Evolutionary conservation across 441 rosid genomes (phyloP).

Genomic region (Viola pubescens): DNA sequence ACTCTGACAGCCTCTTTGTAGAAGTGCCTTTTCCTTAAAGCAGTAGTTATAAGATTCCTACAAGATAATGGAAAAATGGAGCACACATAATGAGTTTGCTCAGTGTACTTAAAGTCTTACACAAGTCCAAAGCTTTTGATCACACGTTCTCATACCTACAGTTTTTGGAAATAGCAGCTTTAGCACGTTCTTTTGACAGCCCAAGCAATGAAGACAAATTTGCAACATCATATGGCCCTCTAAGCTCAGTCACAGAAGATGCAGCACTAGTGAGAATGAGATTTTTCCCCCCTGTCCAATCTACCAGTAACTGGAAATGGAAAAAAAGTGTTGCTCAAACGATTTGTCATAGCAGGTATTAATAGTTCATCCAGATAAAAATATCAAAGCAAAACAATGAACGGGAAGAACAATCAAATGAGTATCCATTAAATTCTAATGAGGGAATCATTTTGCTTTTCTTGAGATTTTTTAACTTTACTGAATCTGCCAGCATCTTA

Average conservation of each 20-base stretch:
- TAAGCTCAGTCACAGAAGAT: slow-evolving; percentile 59
- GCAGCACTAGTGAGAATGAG: slow-evolving; percentile 66
- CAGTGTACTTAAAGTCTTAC: slow-evolving; percentile 1
- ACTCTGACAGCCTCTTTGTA: slow-evolving; percentile 67
- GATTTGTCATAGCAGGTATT: background rate
- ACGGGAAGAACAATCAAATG: too few relatives aligned
- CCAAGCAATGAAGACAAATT: slow-evolving; percentile 72
- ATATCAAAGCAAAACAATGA: background rate
- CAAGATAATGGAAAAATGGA: slow-evolving; percentile 6
- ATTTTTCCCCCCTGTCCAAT: slow-evolving; percentile 80
- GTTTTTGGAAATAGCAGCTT: slow-evolving; percentile 64
- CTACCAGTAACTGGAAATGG: slow-evolving; percentile 59
- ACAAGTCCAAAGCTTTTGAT: slow-evolving; percentile 1
- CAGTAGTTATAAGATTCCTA: slow-evolving; percentile 56
- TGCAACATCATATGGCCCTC: slow-evolving; percentile 84
- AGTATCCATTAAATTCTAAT: background rate
- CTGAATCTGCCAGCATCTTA: too few relatives aligned
- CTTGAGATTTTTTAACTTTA: too few relatives aligned
- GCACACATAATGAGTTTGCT: slow-evolving; percentile 9
- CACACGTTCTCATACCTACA: slow-evolving; percentile 50
- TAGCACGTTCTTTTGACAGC: slow-evolving; percentile 61
- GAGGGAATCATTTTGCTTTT: background rate
- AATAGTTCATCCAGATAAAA: background rate
- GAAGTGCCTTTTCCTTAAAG: slow-evolving; percentile 63
- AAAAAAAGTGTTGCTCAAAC: background rate